Evolutionary conservation across 768 basidiomycete genomes (phyloP), one percentile per base, ranked within the genome.

Genomic region (Mycena maculata): DNA sequence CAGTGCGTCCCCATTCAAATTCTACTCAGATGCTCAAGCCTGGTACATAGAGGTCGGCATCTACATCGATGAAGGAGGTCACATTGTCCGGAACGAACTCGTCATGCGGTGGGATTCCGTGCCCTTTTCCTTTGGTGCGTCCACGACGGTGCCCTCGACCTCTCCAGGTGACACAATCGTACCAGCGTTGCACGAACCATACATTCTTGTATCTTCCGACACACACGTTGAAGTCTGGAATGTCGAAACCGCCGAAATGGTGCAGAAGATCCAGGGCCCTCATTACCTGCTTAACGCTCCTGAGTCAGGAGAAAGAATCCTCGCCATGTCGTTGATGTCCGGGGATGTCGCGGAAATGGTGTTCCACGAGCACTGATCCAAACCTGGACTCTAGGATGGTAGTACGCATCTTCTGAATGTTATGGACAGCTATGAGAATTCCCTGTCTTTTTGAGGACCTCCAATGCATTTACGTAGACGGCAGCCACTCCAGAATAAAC

Each of bases 211-310:
- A 1, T 92, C 94, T 74, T 90, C 92, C 70, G 85, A 88, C 10
- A 89, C 85, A 10, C 92, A 91, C 70, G 85, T 94, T 71, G 92
- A 94, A 75, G 88, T 94, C 30, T 87, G 90, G 38, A 85, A 93
- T 72, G 87, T 93, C 28, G 88, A 91, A 70, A 88, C 87, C 0
- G 90, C 90, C 20, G 78, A 83, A 25, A 84, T 92, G 71, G 85
- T 89, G 41, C 92, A 94, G 79, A 88, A 90, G 71, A 89, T 93
- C 50, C 83, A 87, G 60, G 88, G 89, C 67, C 56, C 50, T 10
- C 71, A 69, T 57, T 33, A 47, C 8, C 50, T 72, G n/a, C 57
- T 77, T 31, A 71, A 72, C 60, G 28, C 60, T 0, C 48, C 66
- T 0, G 41, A 42, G 23, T 57, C 53, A 20, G 47, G 53, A 12